Evolutionary conservation across 75 land plant species (phyloP).

Genomic region (Isoetes taiwanensis): DNA sequence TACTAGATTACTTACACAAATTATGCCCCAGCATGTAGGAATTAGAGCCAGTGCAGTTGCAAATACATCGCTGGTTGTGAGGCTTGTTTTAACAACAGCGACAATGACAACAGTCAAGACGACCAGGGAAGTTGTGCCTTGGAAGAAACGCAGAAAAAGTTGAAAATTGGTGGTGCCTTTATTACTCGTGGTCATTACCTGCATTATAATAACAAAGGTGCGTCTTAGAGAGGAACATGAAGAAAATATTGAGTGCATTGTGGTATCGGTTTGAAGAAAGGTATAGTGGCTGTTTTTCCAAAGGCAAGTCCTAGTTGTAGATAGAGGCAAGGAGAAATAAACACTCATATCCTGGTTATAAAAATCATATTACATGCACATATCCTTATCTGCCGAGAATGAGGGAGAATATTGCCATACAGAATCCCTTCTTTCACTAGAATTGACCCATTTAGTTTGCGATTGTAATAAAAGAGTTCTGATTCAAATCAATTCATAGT

Average conservation of each 20-base stretch:
- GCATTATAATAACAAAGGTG: neutral
- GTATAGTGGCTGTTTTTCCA: too few species aligned
- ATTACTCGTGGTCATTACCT: slow-evolving; percentile 90
- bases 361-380: too few species aligned
- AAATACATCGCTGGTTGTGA: slow-evolving; percentile 62
- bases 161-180: slow-evolving; percentile 81
- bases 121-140: slow-evolving; percentile 55
- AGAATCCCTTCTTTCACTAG: too few species aligned
- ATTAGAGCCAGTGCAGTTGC: slow-evolving; percentile 65
- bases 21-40: slow-evolving; percentile 93
- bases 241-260: too few species aligned
- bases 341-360: neutral
- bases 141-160: slow-evolving; percentile 61
- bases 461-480: too few species aligned
- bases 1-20: slow-evolving; percentile 75
- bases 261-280: too few species aligned
- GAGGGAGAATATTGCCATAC: too few species aligned
- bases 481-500: too few species aligned
- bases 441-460: too few species aligned
- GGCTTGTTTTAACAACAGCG: slow-evolving; percentile 33
- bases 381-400: too few species aligned
- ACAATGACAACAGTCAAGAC: slow-evolving; percentile 44
- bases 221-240: neutral
- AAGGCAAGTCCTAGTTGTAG: neutral
- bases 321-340: neutral